A percentile compares a stretch with the other conserved stretches of the same genome.
phyloP scores from a whole-genome alignment of 495 filamentous ascomycete species.

The Neurospora sp. region DNA sequence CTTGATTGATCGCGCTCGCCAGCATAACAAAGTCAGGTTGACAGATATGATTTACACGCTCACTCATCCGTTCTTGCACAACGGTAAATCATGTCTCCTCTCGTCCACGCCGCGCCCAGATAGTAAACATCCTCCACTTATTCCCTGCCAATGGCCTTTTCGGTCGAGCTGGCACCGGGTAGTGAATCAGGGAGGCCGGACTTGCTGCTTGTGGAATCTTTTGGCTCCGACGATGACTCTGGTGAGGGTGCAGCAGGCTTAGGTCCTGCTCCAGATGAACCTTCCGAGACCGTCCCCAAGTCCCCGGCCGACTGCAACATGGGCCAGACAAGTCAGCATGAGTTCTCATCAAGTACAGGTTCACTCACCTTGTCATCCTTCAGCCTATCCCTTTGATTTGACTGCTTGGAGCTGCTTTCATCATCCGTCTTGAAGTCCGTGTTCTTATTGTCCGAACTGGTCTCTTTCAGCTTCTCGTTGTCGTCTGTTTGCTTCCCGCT shows the following conservation, averaged over 20 bases:
- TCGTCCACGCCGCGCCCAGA: background rate
- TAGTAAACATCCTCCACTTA: background rate
- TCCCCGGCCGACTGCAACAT: background rate
- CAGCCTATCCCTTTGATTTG: background rate
- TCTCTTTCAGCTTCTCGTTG: background rate
- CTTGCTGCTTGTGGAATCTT: background rate
- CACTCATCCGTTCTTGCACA: background rate
- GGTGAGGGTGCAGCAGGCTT: background rate
- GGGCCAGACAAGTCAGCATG: background rate
- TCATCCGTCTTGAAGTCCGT: background rate
- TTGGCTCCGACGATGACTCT: background rate
- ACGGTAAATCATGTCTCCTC: background rate
- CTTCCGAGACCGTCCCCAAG: background rate
- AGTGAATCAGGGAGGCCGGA: background rate
- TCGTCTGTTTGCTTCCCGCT: slow-evolving; percentile 24
- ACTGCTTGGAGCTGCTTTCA: background rate
- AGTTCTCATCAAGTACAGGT: background rate
- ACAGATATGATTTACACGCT: background rate
- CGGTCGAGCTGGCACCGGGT: background rate
- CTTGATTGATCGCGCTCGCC: background rate
- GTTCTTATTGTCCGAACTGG: background rate
- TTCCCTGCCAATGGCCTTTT: background rate
- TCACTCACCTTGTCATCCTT: background rate
- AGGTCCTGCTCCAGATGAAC: background rate
- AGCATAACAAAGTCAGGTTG: background rate